Conservation (phyloP, 352 stramenopile genomes). For the Phytopythium vexans region DNA sequence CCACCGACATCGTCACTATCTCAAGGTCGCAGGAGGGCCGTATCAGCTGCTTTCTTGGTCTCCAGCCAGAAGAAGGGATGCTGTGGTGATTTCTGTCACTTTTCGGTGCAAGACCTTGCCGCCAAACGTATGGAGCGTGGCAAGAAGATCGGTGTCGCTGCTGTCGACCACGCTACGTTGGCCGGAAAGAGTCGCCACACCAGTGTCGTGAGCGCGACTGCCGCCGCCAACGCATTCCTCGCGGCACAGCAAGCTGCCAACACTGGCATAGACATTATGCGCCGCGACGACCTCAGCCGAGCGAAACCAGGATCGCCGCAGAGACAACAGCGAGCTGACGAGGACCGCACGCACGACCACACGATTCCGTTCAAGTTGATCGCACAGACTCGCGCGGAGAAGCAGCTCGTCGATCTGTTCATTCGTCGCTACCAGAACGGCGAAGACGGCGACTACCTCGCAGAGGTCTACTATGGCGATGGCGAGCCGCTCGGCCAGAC, state of each 20-base stretch:
- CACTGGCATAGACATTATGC: not conserved
- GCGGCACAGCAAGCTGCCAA: conserved; percentile 31
- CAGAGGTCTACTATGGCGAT: conserved; percentile 71
- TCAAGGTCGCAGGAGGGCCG: conserved; percentile 37
- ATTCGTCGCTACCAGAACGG: conserved; percentile 71
- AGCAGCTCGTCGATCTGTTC: conserved; percentile 76
- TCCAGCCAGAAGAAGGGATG: conserved; percentile 78
- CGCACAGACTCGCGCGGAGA: conserved; percentile 72
- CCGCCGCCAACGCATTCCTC: conserved; percentile 53
- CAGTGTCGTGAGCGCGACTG: conserved; percentile 47
- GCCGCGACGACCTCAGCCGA: conserved; percentile 10
- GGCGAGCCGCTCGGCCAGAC: conserved; percentile 66
- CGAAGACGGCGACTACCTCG: conserved; percentile 75
- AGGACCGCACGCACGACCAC: conserved; percentile 17
- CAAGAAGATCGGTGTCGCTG: conserved; percentile 14
- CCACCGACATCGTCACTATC: conserved; percentile 49
- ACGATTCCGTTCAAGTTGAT: conserved; percentile 82
- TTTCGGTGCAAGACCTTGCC: conserved; percentile 37
- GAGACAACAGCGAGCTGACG: conserved; percentile 21
- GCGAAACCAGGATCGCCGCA: conserved; percentile 36
- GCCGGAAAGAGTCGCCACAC: conserved; percentile 28
- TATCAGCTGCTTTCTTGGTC: conserved; percentile 62
- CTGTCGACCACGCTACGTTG: conserved; percentile 4
- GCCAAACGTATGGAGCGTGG: conserved; percentile 36
- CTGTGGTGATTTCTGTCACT: conserved; percentile 62